Conservation (phyloP, 129 eudicot genomes). For the Escallonia herrerae region DNA sequence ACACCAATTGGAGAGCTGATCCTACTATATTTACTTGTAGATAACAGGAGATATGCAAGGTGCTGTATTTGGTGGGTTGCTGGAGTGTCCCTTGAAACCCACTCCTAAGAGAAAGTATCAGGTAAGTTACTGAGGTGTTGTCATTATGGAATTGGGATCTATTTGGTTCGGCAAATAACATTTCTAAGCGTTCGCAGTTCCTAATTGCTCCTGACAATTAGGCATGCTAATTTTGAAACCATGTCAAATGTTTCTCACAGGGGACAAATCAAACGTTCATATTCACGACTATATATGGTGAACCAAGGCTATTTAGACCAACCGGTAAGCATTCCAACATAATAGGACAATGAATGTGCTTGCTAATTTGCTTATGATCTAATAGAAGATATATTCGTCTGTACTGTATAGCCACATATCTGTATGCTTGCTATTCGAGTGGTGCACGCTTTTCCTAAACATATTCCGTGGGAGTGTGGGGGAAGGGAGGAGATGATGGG, state of each 20-base stretch:
- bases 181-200: no score
- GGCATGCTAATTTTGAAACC: not conserved
- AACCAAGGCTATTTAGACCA: slow-evolving; percentile 89
- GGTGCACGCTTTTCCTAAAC: no score
- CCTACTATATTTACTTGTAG: slow-evolving; percentile 23
- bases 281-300: slow-evolving; percentile 85
- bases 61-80: slow-evolving; percentile 93
- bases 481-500: no score
- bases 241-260: slow-evolving; percentile 23
- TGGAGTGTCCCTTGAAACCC: slow-evolving; percentile 74
- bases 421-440: no score
- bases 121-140: slow-evolving; percentile 34
- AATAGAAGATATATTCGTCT: no score
- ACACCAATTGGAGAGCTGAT: no score
- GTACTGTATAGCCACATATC: no score
- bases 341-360: no score
- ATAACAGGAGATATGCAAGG: slow-evolving; percentile 84
- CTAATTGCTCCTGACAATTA: no score
- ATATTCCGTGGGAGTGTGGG: no score
- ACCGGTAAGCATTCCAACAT: slow-evolving; percentile 49
- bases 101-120: slow-evolving; percentile 87
- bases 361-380: no score
- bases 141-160: not conserved
- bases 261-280: slow-evolving; percentile 85
- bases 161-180: no score